Evolutionary conservation across 1,284 basidiomycete genomes (phyloP).

Genomic region (Ustilago vetiveriae): DNA sequence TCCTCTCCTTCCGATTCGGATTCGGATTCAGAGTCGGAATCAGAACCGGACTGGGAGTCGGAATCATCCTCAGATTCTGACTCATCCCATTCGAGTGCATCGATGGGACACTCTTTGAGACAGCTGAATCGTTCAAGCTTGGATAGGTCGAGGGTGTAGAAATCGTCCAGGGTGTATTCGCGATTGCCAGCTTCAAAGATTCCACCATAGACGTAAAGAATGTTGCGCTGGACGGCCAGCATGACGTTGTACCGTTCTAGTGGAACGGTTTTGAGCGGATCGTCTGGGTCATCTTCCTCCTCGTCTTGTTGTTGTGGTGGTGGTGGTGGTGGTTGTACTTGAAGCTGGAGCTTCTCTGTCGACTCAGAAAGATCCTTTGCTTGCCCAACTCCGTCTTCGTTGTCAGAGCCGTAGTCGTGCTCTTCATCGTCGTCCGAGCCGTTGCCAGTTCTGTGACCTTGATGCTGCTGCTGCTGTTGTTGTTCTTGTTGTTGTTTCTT

Average conservation of each 20-base stretch:
- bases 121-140: conserved; percentile 64
- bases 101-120: conserved; percentile 64
- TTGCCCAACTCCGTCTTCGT: conserved; percentile 38
- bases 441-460: conserved; percentile 23
- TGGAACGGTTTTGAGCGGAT: conserved; percentile 78
- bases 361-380: conserved; percentile 28
- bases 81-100: conserved; percentile 64
- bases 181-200: conserved; percentile 64
- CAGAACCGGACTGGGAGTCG: conserved; percentile 28
- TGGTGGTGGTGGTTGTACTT: conserved; percentile 16
- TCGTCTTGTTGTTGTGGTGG: conserved; percentile 61
- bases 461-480: conserved; percentile 30
- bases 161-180: conserved; percentile 66
- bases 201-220: conserved; percentile 67
- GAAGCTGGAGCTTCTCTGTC: conserved; percentile 24
- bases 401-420: conserved; percentile 30
- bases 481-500: conserved; percentile 70
- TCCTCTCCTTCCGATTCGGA: conserved; percentile 47
- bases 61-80: conserved; percentile 55
- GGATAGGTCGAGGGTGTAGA: conserved; percentile 64
- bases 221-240: conserved; percentile 86
- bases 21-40: conserved; percentile 36
- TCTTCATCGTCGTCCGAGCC: conserved; percentile 46
- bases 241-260: conserved; percentile 89
- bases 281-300: conserved; percentile 72